Evolutionary conservation across 768 basidiomycete genomes (phyloP), one percentile per base, ranked within the genome.

Genomic region (Podaxis sp.): DNA sequence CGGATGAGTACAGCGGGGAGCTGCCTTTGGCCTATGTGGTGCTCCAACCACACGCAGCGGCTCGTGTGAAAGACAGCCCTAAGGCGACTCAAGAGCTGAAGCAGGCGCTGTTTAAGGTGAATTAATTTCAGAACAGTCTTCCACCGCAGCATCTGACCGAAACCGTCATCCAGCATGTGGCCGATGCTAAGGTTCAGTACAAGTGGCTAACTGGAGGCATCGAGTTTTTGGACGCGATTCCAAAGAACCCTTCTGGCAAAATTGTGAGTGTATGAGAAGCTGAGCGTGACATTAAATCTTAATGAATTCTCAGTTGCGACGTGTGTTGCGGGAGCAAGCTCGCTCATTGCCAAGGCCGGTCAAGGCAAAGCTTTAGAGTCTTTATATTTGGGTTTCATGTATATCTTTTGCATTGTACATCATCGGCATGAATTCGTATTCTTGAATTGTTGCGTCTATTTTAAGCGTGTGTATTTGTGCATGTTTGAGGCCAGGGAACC

Each of bases 1-100:
- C 80, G 1, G 88, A 93, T 67, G 90, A 91, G 24, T 91, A 88
- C 70, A 88, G 82, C 62, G 90, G 91, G 17, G 90, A 93, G 70
- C 66, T 90, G 11, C 90, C 91, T 0, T 68, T 89, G 58, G 90
- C 91, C 7, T 92, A 84, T 70, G 76, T 92, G 24, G 87, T 87
- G 2, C 79, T 85, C 17, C 74, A 75, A 51, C 76, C 77, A 13
- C 74, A 78, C 3, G 75, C 77, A 10, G 70, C 71, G 40, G 75
- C 80, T 50, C 74, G 76, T 33, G 73, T 79, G 22, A 64, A 72
- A 44, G 70, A 71, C 38, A 70, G 77, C 37, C 66, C 74, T 3
- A 64, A 62, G 11, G 81, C 74, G 28, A 76, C 67, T 0, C 72
- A 76, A 2, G 69, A 72, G 51, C 70, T 85, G 20, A 84, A 84